Conservation (phyloP, 305 asterid species). For the Fraxinus albicans region DNA sequence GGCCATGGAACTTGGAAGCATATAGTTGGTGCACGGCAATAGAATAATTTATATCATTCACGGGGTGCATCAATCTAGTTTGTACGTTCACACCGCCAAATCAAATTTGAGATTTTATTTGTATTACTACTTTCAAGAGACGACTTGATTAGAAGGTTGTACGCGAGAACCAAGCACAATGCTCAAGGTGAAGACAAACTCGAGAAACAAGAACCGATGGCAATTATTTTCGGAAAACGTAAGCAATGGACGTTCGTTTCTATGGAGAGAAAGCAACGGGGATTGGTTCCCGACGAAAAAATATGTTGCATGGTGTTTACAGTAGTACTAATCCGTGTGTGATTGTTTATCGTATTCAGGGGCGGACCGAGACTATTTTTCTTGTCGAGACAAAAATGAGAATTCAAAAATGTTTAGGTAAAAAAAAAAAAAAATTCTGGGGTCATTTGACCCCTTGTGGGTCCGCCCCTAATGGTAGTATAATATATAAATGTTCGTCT, state of each 20-base stretch:
- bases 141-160: not conserved
- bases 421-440: too few relatives aligned
- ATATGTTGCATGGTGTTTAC: not conserved
- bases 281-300: not conserved
- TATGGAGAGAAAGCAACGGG: not conserved
- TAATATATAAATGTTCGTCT: not conserved
- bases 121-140: not conserved
- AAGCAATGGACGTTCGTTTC: not conserved
- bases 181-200: not conserved
- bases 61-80: conserved; percentile 37
- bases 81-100: not conserved
- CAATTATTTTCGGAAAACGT: not conserved
- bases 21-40: conserved; percentile 29
- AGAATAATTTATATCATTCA: conserved; percentile 33
- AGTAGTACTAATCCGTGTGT: not conserved
- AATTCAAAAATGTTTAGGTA: too few relatives aligned
- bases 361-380: too few relatives aligned
- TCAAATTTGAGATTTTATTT: not conserved
- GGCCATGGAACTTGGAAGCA: conserved; percentile 32
- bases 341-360: not conserved
- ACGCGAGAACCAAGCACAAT: not conserved
- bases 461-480: too few relatives aligned
- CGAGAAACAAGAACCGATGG: not conserved
- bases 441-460: too few relatives aligned
- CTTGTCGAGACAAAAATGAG: too few relatives aligned